Evolutionary conservation across 805 yeast genomes (phyloP), one percentile per base, ranked within the genome.

Genomic region (Candida silvatica): DNA sequence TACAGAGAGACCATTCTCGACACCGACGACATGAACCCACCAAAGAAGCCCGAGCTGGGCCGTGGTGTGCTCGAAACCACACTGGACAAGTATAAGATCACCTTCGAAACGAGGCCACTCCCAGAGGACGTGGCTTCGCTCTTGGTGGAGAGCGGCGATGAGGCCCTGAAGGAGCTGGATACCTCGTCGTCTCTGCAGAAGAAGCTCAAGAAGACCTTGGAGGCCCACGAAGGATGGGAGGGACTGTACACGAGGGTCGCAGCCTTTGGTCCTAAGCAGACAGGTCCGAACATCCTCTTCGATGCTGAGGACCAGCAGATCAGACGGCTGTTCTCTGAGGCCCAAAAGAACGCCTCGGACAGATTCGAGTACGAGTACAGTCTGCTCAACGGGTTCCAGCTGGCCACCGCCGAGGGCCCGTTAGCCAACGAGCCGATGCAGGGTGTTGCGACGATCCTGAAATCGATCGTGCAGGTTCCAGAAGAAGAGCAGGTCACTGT

Each of bases 351-450:
- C 16, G 38, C 17, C 14, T 6, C 28, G 2, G 31, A 28, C 2
- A 35, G 41, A 29, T 61, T 66, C 39, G 64, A 61, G 34, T 71
- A 62, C 49, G 82, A 76, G 42, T 77, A 78, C 35, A 74, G 80
- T 47, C 57, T 90, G 2, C 50, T 83, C 31, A 80, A 82, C 45
- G 98, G 95, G 1, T 88, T 87, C 57, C 94, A 85, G 52, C 59
- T 86, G 26, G 85, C 95, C 4, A 73, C 76, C 31, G 66, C 69
- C 28, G 84, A 78, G 51, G 99, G 99, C 2, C 97, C 97, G 0
- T 64, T 92, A 30, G 80, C 90, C 0, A 73, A 80, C 4, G 99
- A 92, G 54, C 88, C 87, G 0, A 70, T 85, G 17, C 90, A 86
- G 54, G 96, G 97, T 6, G 71, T 83, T 43, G 69, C 81, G 11